Conservation (phyloP, 495 filamentous ascomycete species). For the Neurospora cerealis region DNA sequence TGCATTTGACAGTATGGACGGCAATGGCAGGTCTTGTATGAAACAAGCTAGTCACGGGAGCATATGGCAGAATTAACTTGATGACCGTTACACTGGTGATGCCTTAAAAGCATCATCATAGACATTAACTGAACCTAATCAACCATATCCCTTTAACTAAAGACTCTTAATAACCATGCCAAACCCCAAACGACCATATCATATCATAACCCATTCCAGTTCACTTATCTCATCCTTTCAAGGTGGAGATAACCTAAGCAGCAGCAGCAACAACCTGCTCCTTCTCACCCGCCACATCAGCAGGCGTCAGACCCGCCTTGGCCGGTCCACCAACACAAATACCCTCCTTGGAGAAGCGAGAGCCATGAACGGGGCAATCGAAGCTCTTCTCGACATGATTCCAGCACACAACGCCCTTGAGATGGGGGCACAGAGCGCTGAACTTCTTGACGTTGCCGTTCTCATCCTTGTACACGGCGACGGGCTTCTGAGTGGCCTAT, state of each 20-base stretch:
- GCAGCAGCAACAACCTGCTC: constrained; percentile 9
- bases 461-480: constrained; percentile 49
- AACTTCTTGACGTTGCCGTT: constrained; percentile 38
- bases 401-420: constrained; percentile 47
- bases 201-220: neutral
- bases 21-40: too few species aligned
- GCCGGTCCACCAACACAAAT: constrained; percentile 42
- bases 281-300: constrained; percentile 9
- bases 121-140: too few species aligned
- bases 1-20: too few species aligned
- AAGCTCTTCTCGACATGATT: constrained; percentile 46
- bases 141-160: too few species aligned
- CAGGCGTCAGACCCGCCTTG: constrained; percentile 26
- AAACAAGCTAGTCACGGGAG: too few species aligned
- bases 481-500: constrained; percentile 25
- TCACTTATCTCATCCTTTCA: neutral
- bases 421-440: constrained; percentile 47
- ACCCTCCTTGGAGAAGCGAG: constrained; percentile 43
- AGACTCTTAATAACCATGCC: neutral
- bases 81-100: too few species aligned
- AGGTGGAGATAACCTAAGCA: neutral
- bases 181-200: neutral
- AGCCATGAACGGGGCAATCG: constrained; percentile 46
- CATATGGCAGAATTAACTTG: too few species aligned
- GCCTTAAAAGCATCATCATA: too few species aligned